Conservation (phyloP, 306 rosid genomes). For the Acacia melanoxylon region DNA sequence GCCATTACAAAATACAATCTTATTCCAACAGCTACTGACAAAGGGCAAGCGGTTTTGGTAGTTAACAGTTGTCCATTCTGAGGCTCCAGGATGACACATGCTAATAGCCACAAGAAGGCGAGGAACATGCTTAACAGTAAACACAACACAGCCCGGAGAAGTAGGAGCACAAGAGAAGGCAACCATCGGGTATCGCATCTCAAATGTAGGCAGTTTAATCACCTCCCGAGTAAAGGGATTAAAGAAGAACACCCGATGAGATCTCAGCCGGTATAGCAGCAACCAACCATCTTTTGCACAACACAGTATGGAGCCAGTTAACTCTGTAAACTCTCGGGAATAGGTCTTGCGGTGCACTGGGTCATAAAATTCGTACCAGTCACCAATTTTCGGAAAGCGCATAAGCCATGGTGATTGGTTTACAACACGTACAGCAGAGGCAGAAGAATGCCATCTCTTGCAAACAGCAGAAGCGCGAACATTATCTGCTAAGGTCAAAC, state of each 20-base stretch:
- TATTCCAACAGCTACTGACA: slow-evolving; percentile 89
- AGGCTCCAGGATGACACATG: slow-evolving; percentile 71
- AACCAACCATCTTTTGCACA: slow-evolving; percentile 86
- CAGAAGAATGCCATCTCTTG: slow-evolving; percentile 72
- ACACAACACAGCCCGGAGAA: slow-evolving; percentile 62
- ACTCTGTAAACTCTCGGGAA: slow-evolving; percentile 61
- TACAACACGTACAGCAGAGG: slow-evolving; percentile 64
- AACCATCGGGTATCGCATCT: slow-evolving; percentile 75
- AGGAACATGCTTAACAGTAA: slow-evolving; percentile 75
- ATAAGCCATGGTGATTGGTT: slow-evolving; percentile 76
- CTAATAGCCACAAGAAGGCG: slow-evolving; percentile 71
- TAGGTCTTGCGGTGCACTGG: slow-evolving; percentile 69
- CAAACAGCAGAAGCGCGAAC: slow-evolving; percentile 67
- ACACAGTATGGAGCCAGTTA: slow-evolving; percentile 70
- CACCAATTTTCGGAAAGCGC: slow-evolving; percentile 71
- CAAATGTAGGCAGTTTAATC: slow-evolving; percentile 68
- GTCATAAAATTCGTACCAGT: slow-evolving; percentile 65
- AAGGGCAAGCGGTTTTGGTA: slow-evolving; percentile 81
- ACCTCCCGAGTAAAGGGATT: slow-evolving; percentile 67
- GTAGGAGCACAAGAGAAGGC: slow-evolving; percentile 87
- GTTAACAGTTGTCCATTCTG: slow-evolving; percentile 73
- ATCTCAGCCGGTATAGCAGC: slow-evolving; percentile 61
- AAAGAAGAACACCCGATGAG: slow-evolving; percentile 65
- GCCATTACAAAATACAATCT: slow-evolving; percentile 78
- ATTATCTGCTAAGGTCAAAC: slow-evolving; percentile 56